Percentiles rank a stretch among this genome's conserved stretches.
Evolutionary conservation across 805 yeast genomes (phyloP).

Genomic region (Starmerella bacillaris): DNA sequence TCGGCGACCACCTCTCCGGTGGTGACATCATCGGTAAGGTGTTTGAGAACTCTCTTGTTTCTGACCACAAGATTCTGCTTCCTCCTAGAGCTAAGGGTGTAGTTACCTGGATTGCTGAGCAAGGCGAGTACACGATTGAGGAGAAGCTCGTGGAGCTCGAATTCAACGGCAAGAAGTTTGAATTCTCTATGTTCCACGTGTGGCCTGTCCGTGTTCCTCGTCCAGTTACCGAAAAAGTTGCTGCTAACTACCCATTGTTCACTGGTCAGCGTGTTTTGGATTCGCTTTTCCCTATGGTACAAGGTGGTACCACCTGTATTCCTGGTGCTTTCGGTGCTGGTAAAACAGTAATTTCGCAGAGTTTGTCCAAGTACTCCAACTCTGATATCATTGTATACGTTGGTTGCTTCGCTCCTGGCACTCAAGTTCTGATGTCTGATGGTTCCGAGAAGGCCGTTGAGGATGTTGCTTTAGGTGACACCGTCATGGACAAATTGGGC

Average conservation of each 20-base stretch:
- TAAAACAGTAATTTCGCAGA: slow-evolving; percentile 94
- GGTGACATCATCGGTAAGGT: slow-evolving; percentile 94
- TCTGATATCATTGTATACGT: slow-evolving; percentile 92
- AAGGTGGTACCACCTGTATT: slow-evolving; percentile 99
- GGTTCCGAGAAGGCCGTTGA: slow-evolving; percentile 26
- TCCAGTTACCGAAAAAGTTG: slow-evolving; percentile 84
- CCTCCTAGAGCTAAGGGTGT: slow-evolving; percentile 99
- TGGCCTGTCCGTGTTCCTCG: slow-evolving; percentile 99
- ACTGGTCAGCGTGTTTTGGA: slow-evolving; percentile 99
- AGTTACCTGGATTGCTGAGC: slow-evolving; percentile 67
- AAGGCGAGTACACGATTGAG: slow-evolving; percentile 82
- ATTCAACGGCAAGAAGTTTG: slow-evolving; percentile 67
- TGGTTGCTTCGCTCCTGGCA: slow-evolving; percentile 29
- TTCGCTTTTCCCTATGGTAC: slow-evolving; percentile 95
- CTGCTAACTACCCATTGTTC: slow-evolving; percentile 86
- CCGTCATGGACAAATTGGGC: slow-evolving; percentile 31
- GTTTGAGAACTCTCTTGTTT: slow-evolving; percentile 80
- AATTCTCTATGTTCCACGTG: slow-evolving; percentile 88
- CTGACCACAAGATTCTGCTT: slow-evolving; percentile 81
- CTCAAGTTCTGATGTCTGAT: slow-evolving; percentile 29
- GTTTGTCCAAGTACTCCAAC: slow-evolving; percentile 90
- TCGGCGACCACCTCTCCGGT: slow-evolving; percentile 95
- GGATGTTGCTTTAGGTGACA: slow-evolving; percentile 25
- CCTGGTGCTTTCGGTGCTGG: slow-evolving; percentile 99
- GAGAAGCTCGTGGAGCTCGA: slow-evolving; percentile 85